Evolutionary conservation across 805 yeast genomes (phyloP).

Genomic region (Barnettozyma californica): DNA sequence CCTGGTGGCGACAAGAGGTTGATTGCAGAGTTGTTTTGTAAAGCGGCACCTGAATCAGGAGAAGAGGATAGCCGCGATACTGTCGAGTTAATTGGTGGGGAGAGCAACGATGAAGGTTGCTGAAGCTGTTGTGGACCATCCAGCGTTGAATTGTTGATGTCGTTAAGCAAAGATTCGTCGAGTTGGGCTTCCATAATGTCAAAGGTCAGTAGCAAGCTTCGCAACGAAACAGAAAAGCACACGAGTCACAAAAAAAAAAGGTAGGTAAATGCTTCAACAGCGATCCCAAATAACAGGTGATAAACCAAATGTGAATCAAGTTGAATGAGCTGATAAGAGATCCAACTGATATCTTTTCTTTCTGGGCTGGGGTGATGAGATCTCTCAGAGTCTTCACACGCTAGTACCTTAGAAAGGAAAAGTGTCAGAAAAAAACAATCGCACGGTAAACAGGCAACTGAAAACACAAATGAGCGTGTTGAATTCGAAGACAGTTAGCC

Average conservation of each 20-base stretch:
- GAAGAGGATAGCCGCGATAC: neutral
- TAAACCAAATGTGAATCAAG: neutral
- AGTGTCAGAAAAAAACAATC: neutral
- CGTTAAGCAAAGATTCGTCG: constrained; percentile 10
- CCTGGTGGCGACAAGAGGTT: constrained; percentile 37
- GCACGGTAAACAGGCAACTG: neutral
- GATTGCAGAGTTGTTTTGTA: neutral
- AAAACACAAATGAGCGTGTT: neutral
- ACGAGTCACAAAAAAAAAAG: neutral
- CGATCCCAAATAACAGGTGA: neutral
- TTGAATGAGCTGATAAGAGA: neutral
- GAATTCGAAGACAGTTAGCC: neutral
- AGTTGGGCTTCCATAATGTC: constrained; percentile 7
- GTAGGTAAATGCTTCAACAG: neutral
- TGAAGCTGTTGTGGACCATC: neutral
- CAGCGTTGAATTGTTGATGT: constrained; percentile 7
- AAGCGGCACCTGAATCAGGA: neutral
- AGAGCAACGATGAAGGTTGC: neutral
- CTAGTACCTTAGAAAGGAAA: too few relatives aligned
- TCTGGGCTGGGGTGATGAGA: neutral
- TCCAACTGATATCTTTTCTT: neutral
- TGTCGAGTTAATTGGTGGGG: neutral
- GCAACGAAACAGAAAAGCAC: neutral
- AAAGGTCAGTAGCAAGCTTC: neutral
- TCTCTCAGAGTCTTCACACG: neutral